Base-by-base conservation (phyloP, 768 basidiomycete genomes). In the Lactarius psammicola region DNA sequence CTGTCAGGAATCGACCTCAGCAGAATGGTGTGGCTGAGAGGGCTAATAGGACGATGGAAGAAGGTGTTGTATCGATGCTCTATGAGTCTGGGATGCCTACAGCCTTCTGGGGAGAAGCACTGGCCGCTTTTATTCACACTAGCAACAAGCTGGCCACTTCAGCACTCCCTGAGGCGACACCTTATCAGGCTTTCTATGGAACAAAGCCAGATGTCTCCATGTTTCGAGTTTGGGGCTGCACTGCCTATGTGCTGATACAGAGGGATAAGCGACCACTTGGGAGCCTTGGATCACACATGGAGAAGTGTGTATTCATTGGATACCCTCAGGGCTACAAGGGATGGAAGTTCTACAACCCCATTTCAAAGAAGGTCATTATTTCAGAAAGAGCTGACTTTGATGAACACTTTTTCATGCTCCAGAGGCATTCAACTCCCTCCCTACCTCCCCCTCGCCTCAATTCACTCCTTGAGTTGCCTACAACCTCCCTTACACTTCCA, bases 11-110 rank as follows among this genome's bases (percentile, higher is more conserved):
- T 49, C 5, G 23, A 1, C 23, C 68, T 1, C 76, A 80, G 70
- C 78, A 82, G 58, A 84, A 83, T 65, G 77, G 79, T 26, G 74
- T 80, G 4, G 79, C 79, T 2, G 79, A 84, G 66, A 66, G 76
- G 1, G 66, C 69, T 2, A 82, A 82, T 46, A 65, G 75, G 2
- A 77, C 76, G 4, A 49, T 49, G 2, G 46, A 44, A n/a, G 44
- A 49, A 6, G 46, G 23, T 5, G 11, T 49, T 2, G 23, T 49
- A 2, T 49, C 46, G 0, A 49, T 23, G 46, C 46, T 49, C 4
- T 13, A 26, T 49, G 46, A 49, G 46, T 49, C 46, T 26, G 46
- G 46, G 11, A 49, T 26, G 46, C 13, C 46, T 2, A 49, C 46
- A 13, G 46, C 23, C 46, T 49, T 49, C 46, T 49, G 46, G 46